Conservation (phyloP, 2,329 filamentous ascomycete species). For the Alternaria incomplexa region DNA sequence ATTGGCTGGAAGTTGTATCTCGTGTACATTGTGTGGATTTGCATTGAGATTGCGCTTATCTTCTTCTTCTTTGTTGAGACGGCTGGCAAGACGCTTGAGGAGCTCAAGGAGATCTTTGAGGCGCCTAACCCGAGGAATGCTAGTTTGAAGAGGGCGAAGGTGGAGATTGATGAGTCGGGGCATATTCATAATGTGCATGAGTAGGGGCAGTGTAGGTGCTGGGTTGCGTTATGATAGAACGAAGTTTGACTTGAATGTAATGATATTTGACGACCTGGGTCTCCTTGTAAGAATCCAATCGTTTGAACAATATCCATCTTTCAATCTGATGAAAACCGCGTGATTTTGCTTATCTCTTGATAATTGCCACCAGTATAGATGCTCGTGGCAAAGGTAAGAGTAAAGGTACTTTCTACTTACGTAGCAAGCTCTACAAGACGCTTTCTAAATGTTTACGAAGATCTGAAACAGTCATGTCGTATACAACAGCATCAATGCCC, state of each 20-base stretch:
- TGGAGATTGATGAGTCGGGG: conserved; percentile 30
- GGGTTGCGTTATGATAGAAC: not conserved
- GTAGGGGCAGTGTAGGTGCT: not conserved
- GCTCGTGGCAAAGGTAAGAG: not conserved
- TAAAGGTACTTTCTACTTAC: not conserved
- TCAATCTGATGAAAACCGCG: not conserved
- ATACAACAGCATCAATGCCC: not conserved
- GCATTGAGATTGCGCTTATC: conserved; percentile 36
- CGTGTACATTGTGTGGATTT: conserved; percentile 42
- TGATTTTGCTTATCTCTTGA: not conserved
- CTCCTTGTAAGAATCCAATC: not conserved
- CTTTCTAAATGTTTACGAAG: not conserved
- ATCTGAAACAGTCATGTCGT: not conserved
- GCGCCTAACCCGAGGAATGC: conserved; percentile 36
- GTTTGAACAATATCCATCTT: not conserved
- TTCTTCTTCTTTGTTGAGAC: conserved; percentile 45
- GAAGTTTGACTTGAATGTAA: not conserved
- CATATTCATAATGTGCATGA: conserved; percentile 32
- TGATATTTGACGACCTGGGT: not conserved
- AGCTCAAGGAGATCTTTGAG: conserved; percentile 42
- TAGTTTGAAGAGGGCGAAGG: conserved; percentile 30
- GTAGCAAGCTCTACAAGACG: not conserved
- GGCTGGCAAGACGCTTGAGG: conserved; percentile 41
- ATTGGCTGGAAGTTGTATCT: conserved; percentile 42
- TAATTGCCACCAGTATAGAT: not conserved